A percentile compares a stretch with the other conserved stretches of the same genome.
Evolutionary conservation across 169 alveolate genomes (phyloP).

Genomic region (Plasmodium gonderi): DNA sequence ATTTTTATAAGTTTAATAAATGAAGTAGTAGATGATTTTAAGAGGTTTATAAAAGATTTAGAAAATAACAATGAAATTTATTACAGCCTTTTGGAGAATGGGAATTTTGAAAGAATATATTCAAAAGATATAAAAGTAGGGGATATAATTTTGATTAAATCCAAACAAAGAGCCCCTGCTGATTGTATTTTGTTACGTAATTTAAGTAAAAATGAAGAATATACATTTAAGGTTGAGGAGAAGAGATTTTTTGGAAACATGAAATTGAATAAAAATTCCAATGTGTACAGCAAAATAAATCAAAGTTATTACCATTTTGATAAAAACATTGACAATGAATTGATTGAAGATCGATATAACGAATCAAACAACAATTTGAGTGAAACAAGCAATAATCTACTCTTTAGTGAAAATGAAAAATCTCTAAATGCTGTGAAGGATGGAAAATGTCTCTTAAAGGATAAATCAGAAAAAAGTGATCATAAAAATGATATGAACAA

Average conservation of each 20-base stretch:
- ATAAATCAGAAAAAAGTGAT: neutral
- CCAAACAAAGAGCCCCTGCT: slow-evolving; percentile 97
- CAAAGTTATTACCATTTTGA: slow-evolving; percentile 56
- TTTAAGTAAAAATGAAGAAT: slow-evolving; percentile 84
- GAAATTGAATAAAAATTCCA: slow-evolving; percentile 16
- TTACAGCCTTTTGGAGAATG: slow-evolving; percentile 79
- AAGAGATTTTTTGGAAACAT: slow-evolving; percentile 19
- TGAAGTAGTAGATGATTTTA: slow-evolving; percentile 97
- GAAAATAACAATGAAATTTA: slow-evolving; percentile 88
- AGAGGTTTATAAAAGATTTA: slow-evolving; percentile 86
- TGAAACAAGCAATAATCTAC: slow-evolving; percentile 43
- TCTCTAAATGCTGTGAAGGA: slow-evolving; percentile 20
- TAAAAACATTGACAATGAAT: slow-evolving; percentile 54
- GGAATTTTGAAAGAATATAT: slow-evolving; percentile 83
- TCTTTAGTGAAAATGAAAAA: slow-evolving; percentile 73
- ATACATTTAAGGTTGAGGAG: slow-evolving; percentile 38
- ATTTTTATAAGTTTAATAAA: slow-evolving; percentile 91
- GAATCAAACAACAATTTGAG: slow-evolving; percentile 58
- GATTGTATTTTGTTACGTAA: slow-evolving; percentile 93
- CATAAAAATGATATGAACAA: slow-evolving; percentile 17
- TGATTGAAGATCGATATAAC: slow-evolving; percentile 58
- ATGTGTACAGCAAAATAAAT: slow-evolving; percentile 53
- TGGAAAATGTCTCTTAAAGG: slow-evolving; percentile 1
- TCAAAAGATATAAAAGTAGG: slow-evolving; percentile 93
- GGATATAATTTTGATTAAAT: slow-evolving; percentile 90